Percentiles rank a stretch among this genome's conserved stretches.
These are phyloP conservation scores for Endocalyx cinctus DNA, from an alignment of 2,329 filamentous ascomycete genomes.

Conservation along the genomic window DNA sequence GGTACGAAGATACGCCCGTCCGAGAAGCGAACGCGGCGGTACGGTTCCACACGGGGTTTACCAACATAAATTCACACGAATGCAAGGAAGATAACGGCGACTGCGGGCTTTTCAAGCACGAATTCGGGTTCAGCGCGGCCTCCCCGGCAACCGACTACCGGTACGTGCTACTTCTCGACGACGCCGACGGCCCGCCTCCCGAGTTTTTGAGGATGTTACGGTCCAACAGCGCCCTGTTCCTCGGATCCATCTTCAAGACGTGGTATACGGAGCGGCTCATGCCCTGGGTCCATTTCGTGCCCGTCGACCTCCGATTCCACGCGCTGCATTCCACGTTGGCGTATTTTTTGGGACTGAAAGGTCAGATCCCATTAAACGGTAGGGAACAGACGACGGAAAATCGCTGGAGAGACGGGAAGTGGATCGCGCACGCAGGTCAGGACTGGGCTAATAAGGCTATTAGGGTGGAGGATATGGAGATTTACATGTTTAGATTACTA, in stretches of 20 bases:
- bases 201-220: constrained; percentile 59
- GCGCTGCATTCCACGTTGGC: constrained; percentile 68
- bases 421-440: constrained; percentile 62
- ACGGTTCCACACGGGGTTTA: constrained; percentile 55
- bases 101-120: constrained; percentile 45
- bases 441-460: constrained; percentile 62
- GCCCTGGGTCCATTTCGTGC: constrained; percentile 78
- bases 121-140: constrained; percentile 50
- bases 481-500: constrained; percentile 73
- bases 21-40: constrained; percentile 50
- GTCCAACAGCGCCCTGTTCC: constrained; percentile 64
- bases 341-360: constrained; percentile 63
- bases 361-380: constrained; percentile 37
- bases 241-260: constrained; percentile 68
- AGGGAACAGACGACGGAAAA: constrained; percentile 42
- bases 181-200: constrained; percentile 59
- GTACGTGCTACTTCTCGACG: constrained; percentile 70
- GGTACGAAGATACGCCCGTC: constrained; percentile 51
- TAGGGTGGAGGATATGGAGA: constrained; percentile 70
- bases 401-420: constrained; percentile 50
- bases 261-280: constrained; percentile 74
- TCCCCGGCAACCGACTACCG: constrained; percentile 59
- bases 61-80: no score
- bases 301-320: constrained; percentile 68
- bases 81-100: constrained; percentile 48